Evolutionary conservation across 495 filamentous ascomycete genomes (phyloP).

Genomic region (Aspergillus baeticus): DNA sequence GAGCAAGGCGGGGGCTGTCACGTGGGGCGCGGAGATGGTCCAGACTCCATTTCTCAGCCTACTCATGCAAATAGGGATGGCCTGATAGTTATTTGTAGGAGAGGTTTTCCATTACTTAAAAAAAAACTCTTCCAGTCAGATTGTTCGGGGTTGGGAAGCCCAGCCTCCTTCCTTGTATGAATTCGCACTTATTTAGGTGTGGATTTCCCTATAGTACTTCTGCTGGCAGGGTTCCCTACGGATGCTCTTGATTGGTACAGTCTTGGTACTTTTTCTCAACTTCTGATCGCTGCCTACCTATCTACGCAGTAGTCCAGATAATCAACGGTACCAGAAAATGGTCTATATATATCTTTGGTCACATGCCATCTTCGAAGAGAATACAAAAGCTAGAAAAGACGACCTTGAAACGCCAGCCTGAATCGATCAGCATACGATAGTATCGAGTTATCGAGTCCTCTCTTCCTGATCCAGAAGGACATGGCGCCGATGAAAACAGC

Average conservation of each 20-base stretch:
- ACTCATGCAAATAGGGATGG: no score
- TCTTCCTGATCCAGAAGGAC: constrained; percentile 51
- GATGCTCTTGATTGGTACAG: neutral
- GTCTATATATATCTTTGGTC: neutral
- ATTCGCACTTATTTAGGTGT: neutral
- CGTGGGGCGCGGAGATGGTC: neutral
- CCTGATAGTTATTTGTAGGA: no score
- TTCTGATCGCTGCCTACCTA: no score
- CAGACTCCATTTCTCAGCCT: neutral
- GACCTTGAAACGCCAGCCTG: constrained; percentile 24
- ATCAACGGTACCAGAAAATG: neutral
- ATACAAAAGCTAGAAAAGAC: constrained; percentile 1
- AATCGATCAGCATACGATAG: constrained; percentile 36
- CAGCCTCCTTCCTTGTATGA: neutral
- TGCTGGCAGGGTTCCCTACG: no score
- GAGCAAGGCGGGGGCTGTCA: neutral
- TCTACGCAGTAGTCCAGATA: neutral
- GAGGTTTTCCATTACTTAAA: no score
- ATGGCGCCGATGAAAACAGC: constrained; percentile 62
- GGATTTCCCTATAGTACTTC: neutral
- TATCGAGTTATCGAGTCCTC: constrained; percentile 41
- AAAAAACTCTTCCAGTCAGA: no score
- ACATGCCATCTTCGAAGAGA: neutral
- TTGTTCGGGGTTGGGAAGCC: no score
- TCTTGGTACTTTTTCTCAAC: no score